These are phyloP conservation scores for Rhizophlyctis rosea DNA, from an alignment of 192 early-diverging fungal species.

Conservation along the genomic window DNA sequence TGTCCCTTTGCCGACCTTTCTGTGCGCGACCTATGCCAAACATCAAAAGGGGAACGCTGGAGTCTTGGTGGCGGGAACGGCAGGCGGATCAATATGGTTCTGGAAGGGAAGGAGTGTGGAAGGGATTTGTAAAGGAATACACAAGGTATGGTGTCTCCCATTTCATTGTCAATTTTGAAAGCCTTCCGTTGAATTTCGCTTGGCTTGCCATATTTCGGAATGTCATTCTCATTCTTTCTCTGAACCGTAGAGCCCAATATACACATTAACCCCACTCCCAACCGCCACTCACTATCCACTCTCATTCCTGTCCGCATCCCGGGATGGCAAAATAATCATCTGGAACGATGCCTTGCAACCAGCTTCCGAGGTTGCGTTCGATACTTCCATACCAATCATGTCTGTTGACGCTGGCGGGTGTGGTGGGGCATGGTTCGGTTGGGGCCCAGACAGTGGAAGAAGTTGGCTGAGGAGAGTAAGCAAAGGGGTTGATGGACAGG, in stretches of 20 bases:
- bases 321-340: constrained; percentile 18
- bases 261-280: constrained; percentile 13
- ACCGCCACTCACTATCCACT: not conserved
- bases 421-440: constrained; percentile 24
- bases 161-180: constrained; percentile 1
- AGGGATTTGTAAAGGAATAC: constrained; percentile 7
- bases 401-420: constrained; percentile 18
- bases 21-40: constrained; percentile 12
- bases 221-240: not conserved
- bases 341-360: constrained; percentile 30
- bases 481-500: not conserved
- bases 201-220: too few species aligned
- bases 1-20: too few species aligned
- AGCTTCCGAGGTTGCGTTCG: constrained; percentile 13
- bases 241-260: constrained; percentile 13
- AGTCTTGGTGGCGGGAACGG: constrained; percentile 15
- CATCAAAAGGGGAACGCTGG: too few species aligned
- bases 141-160: constrained; percentile 15
- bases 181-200: too few species aligned
- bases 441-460: constrained; percentile 12
- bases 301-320: constrained; percentile 24
- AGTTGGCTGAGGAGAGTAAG: constrained; percentile 18
- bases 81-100: constrained; percentile 24
- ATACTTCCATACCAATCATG: constrained; percentile 8
- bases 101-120: constrained; percentile 18